A percentile compares a stretch with the other conserved stretches of the same genome.
Conservation (phyloP, 306 rosid species). For the Spatholobus suberectus region DNA sequence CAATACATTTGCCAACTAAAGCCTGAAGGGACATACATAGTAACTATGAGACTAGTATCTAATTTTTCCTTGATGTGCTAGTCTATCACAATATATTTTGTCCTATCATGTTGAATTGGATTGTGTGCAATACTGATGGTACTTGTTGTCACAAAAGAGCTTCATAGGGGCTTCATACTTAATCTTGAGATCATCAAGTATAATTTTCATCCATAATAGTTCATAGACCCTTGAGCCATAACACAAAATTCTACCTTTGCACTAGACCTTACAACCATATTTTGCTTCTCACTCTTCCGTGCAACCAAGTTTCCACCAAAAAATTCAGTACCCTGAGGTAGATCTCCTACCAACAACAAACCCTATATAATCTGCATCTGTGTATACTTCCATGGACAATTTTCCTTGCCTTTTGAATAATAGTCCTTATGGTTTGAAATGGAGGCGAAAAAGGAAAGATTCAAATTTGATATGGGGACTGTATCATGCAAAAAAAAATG, state of each 20-base stretch:
- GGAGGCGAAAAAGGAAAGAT: conserved; percentile 7
- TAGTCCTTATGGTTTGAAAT: not conserved
- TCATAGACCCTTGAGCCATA: not conserved
- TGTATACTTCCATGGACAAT: not conserved
- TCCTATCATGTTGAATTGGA: not conserved
- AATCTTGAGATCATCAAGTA: not conserved
- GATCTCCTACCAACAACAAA: not conserved
- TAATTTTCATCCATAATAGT: not conserved
- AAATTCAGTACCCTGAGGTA: not conserved
- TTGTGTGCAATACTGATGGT: not conserved
- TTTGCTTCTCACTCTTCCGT: not conserved
- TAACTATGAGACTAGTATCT: not conserved
- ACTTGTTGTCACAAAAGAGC: not conserved
- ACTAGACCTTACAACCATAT: not conserved
- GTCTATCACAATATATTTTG: not conserved
- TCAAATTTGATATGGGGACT: conserved; percentile 4
- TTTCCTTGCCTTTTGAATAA: not conserved
- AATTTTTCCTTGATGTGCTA: not conserved
- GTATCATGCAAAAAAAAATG: not conserved
- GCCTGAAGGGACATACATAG: not conserved
- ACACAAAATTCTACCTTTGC: not conserved
- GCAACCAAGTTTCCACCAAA: not conserved
- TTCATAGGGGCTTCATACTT: not conserved
- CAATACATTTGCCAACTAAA: not conserved
- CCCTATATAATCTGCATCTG: not conserved